These are phyloP conservation scores for Syzygium aromaticum DNA, from an alignment of 345 rosid species.

Conservation along the genomic window DNA sequence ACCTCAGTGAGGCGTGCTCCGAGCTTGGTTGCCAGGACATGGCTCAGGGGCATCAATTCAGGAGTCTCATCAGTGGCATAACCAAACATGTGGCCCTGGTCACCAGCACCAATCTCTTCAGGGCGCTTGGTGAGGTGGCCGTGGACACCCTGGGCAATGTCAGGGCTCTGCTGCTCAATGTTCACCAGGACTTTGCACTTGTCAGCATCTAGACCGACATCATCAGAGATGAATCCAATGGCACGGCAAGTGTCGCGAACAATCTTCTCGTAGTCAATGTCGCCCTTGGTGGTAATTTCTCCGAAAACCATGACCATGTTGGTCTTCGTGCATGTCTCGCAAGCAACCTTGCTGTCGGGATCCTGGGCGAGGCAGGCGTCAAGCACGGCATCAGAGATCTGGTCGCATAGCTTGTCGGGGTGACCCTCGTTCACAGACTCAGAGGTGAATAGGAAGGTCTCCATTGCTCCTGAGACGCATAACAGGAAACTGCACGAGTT, in stretches of 20 bases:
- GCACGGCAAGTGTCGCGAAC: slow-evolving; percentile 8
- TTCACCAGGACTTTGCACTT: slow-evolving; percentile 9
- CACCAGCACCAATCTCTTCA: slow-evolving; percentile 11
- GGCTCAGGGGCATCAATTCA: slow-evolving; percentile 11
- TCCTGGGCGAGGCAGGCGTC: slow-evolving; percentile 42
- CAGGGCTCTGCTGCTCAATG: slow-evolving; percentile 11
- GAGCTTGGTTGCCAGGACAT: slow-evolving; percentile 8
- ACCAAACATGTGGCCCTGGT: slow-evolving; percentile 12
- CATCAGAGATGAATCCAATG: slow-evolving; percentile 6
- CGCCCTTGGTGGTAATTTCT: slow-evolving; percentile 10
- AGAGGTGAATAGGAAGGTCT: slow-evolving; percentile 39
- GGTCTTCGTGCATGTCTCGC: slow-evolving; percentile 42
- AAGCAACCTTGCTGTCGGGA: slow-evolving; percentile 41
- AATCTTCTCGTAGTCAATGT: slow-evolving; percentile 6
- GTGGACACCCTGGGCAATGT: slow-evolving; percentile 10
- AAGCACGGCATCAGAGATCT: slow-evolving; percentile 40
- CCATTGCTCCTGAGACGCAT: slow-evolving; percentile 14
- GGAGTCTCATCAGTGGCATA: slow-evolving; percentile 13
- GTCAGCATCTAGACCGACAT: slow-evolving; percentile 12
- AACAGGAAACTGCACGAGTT: not conserved
- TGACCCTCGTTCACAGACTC: slow-evolving; percentile 50
- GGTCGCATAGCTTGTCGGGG: slow-evolving; percentile 43
- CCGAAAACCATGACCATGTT: slow-evolving; percentile 26
- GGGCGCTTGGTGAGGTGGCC: slow-evolving; percentile 12
- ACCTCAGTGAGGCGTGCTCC: slow-evolving; percentile 11